Evolutionary conservation across 495 filamentous ascomycete genomes (phyloP), one percentile per base, ranked within the genome.

Genomic region (Staphylotrichum tortipilum): DNA sequence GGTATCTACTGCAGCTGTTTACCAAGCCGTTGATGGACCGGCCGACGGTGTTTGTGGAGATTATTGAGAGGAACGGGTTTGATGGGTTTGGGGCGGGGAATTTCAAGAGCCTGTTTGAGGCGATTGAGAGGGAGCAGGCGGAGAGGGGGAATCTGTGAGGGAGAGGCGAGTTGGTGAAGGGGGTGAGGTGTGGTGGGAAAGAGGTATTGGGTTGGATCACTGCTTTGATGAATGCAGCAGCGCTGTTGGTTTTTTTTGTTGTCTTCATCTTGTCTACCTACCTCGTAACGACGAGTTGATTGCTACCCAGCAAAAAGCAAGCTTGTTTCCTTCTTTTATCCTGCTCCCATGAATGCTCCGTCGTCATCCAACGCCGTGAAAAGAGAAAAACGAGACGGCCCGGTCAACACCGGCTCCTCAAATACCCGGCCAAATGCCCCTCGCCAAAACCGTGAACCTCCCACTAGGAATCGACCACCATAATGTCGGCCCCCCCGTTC

Each of bases 21-120:
- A 94, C 88, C 11, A 90, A 90, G 79, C 89, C 87, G 49, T 53
- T 96, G 42, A 84, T 95, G 81, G 89, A 95, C 64, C 79, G 90
- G 1, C 90, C 90, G 3, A 95, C 89, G 1, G 88, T 95, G 0
- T 95, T 95, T 63, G 78, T 95, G 47, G 90, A 95, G 76, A 89
- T 95, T 52, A 95, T 95, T 58, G 86, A 95, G 66, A 71, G 88
- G 30, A 79, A 88, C 53, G 81, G 88, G 52, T 95, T 95, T 66
- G 76, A 80, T 9, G 90, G 90, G 0, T 95, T 95, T 56, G 88
- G 89, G 4, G 90, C 88, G 3, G 89, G 89, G n/a, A 95, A 95
- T 61, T 94, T 95, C 71, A 94, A 87, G 77, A 87, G 81, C 44
- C 56, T 95, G 54, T 95, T 95, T 59, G 88, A 95, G 69, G 89